Conservation (phyloP, 2,329 filamentous ascomycete species). For the Colletotrichum siamense region DNA sequence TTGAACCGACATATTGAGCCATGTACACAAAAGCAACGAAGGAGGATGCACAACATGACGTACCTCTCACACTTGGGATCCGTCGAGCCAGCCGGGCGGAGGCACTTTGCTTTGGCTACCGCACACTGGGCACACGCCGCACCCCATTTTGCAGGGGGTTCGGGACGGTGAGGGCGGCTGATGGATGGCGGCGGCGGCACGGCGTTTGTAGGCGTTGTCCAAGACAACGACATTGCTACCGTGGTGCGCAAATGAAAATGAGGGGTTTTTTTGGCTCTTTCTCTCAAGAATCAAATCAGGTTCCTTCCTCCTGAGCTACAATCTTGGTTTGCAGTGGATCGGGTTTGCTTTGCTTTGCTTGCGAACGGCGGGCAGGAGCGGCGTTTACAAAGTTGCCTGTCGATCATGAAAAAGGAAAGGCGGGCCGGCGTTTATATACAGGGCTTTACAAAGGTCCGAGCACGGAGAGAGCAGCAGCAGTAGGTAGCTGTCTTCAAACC, state of each 20-base stretch:
- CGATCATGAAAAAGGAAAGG: not conserved
- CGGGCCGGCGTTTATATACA: not conserved
- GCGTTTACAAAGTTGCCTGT: not conserved
- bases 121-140: constrained; percentile 54
- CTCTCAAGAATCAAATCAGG: not conserved
- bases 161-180: not conserved
- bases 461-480: not conserved
- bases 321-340: not conserved
- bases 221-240: not conserved
- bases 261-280: not conserved
- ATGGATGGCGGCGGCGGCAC: not conserved
- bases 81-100: constrained; percentile 41
- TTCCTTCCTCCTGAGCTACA: not conserved
- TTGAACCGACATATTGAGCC: not conserved
- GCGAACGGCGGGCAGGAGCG: not conserved
- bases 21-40: not conserved
- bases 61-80: constrained; percentile 49
- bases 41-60: not conserved
- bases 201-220: not conserved
- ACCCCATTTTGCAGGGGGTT: constrained; percentile 44
- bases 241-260: not conserved
- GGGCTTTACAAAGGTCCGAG: not conserved
- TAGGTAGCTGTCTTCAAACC: not conserved
- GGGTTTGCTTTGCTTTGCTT: not conserved
- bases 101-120: constrained; percentile 54